Percentiles rank a stretch among this genome's conserved stretches.
Conservation (phyloP, 768 basidiomycete species). For the Amanita muscaria region DNA sequence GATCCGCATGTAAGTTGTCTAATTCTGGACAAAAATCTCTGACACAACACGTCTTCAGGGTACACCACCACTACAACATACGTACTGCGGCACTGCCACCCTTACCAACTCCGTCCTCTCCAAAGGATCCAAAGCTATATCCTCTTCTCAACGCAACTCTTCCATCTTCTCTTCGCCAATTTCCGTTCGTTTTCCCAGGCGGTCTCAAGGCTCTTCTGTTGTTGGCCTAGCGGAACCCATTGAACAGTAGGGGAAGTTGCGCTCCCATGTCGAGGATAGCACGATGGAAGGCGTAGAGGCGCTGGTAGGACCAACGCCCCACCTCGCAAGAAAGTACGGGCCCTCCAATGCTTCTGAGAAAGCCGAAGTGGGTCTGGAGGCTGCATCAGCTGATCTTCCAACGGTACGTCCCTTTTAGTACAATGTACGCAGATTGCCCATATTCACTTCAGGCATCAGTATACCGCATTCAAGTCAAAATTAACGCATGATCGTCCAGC, state of each 20-base stretch:
- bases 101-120: conserved; percentile 59
- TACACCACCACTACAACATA: conserved; percentile 83
- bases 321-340: conserved; percentile 76
- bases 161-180: conserved; percentile 64
- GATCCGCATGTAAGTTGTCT: too few species aligned
- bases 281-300: conserved; percentile 43
- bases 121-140: conserved; percentile 73
- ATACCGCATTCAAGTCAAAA: too few species aligned
- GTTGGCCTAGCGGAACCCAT: conserved; percentile 73
- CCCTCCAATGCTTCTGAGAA: too few species aligned
- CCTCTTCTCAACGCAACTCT: conserved; percentile 68
- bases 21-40: too few species aligned
- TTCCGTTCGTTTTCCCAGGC: conserved; percentile 74
- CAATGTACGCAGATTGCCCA: too few species aligned
- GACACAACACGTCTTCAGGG: conserved; percentile 37
- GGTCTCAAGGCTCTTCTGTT: conserved; percentile 46
- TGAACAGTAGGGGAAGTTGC: conserved; percentile 82
- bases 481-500: too few species aligned
- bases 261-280: conserved; percentile 53
- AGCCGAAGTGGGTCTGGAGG: too few species aligned
- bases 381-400: too few species aligned
- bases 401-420: too few species aligned
- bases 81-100: conserved; percentile 75
- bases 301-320: conserved; percentile 43
- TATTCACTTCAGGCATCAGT: too few species aligned